Evolutionary conservation across 495 filamentous ascomycete genomes (phyloP).

Genomic region (Hypoxylon crocopeplum): DNA sequence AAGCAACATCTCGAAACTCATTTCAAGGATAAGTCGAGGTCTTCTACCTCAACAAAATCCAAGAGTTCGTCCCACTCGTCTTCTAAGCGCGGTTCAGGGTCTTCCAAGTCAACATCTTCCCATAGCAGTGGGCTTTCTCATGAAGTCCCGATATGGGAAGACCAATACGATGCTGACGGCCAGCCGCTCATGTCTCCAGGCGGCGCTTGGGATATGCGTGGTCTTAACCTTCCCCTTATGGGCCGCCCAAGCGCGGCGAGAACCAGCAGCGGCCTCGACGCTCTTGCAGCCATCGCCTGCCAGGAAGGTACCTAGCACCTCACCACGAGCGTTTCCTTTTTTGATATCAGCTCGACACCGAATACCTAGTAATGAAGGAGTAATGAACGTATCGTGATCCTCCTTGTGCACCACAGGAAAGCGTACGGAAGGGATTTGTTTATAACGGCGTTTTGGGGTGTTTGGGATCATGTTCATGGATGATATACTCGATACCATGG

Average conservation of each 20-base stretch:
- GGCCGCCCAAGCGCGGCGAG: conserved; percentile 41
- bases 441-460: conserved; percentile 36
- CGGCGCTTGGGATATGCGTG: conserved; percentile 52
- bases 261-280: conserved; percentile 50
- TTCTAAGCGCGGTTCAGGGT: conserved; percentile 42
- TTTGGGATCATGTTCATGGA: conserved; percentile 27
- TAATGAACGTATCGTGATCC: conserved; percentile 18
- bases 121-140: conserved; percentile 31
- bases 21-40: conserved; percentile 60
- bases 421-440: conserved; percentile 16
- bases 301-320: conserved; percentile 44
- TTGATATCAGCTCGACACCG: conserved; percentile 6
- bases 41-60: conserved; percentile 37
- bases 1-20: conserved; percentile 96
- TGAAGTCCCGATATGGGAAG: conserved; percentile 45
- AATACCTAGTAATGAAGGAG: conserved; percentile 25
- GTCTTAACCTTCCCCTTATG: conserved; percentile 48
- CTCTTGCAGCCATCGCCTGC: conserved; percentile 50
- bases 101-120: conserved; percentile 40
- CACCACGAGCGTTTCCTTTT: conserved; percentile 5
- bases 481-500: conserved; percentile 41
- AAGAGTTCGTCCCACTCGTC: conserved; percentile 44
- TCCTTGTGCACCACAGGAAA: conserved; percentile 14
- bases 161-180: conserved; percentile 30
- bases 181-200: conserved; percentile 40